Evolutionary conservation across 1,284 basidiomycete genomes (phyloP), one percentile per base, ranked within the genome.

Genomic region (Rhodotorula sp.): DNA sequence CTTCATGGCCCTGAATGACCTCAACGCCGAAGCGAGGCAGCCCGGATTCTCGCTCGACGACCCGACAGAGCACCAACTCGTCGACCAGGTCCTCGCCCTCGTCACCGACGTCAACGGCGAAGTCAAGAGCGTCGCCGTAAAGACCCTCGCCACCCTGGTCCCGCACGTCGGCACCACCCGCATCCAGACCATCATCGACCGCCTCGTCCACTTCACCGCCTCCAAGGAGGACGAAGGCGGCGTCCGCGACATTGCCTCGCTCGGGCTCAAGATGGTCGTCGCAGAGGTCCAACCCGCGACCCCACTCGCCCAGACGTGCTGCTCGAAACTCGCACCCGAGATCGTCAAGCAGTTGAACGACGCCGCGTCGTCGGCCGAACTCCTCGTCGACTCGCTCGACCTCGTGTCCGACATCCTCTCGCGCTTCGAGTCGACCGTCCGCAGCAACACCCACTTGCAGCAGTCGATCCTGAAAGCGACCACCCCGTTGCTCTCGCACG

Each of bases 91-190:
- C 39, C 69, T 77, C 26, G 72, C 57, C 20, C 75, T 77, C 68
- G 75, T 78, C 70, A 76, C 65, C 79, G 97, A 99, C 83, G 89
- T 89, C 82, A 97, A 97, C 78, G 93, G 92, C 21, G 96, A 99
- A 83, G 97, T 99, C 76, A 98, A 98, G 85, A 97, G 97, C 81
- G 91, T 94, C 80, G 93, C 93, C 3, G 95, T 97, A 21, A 92
- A 93, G 84, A 94, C 92, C 43, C 84, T 96, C 49, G 92, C 91
- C 43, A 89, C 90, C 75, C 85, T 96, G 77, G 90, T 95, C 83
- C 91, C 91, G 82, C 91, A 92, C 78, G 87, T 94, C 72, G 87
- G 89, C 73, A 90, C 92, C 80, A 80, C 84, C 46, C 89, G 93
- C 80, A 91, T 93, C 88, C 90, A 91, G 78, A 83, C 86, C 63